Conservation (phyloP, 371 early-diverging fungal genomes). For the Mortierella sp. region DNA sequence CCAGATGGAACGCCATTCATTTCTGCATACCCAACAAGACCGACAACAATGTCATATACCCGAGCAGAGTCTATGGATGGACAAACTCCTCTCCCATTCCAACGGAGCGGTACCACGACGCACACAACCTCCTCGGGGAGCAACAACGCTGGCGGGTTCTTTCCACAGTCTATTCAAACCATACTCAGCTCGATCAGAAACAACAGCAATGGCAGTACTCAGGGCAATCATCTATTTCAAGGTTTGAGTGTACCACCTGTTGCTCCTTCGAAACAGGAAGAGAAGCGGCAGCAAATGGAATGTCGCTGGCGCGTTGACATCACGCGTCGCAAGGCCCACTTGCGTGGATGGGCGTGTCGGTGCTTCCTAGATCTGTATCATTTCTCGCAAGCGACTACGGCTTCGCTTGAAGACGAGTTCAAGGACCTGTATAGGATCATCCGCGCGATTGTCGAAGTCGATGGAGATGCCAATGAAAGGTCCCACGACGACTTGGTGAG, state of each 20-base stretch:
- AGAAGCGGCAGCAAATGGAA: constrained; percentile 25
- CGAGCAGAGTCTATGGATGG: constrained; percentile 15
- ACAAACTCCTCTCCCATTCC: neutral
- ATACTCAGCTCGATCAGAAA: constrained; percentile 13
- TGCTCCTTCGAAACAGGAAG: constrained; percentile 20
- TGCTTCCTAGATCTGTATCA: constrained; percentile 29
- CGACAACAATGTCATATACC: constrained; percentile 14
- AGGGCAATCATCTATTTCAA: neutral
- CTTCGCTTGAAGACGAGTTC: constrained; percentile 27
- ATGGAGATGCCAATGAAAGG: constrained; percentile 17
- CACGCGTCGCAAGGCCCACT: constrained; percentile 23
- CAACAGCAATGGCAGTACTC: neutral
- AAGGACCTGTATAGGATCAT: constrained; percentile 33
- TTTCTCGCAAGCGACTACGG: constrained; percentile 14
- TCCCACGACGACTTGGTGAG: constrained; percentile 25
- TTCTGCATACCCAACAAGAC: constrained; percentile 1
- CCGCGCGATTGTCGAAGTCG: constrained; percentile 22
- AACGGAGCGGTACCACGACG: no score
- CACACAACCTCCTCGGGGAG: neutral
- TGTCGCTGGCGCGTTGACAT: constrained; percentile 40
- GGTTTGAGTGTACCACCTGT: neutral
- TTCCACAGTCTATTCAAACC: constrained; percentile 22
- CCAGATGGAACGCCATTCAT: constrained; percentile 25
- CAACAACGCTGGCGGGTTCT: constrained; percentile 5
- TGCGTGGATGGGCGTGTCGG: constrained; percentile 37